Evolutionary conservation across 306 rosid species (phyloP).

Genomic region (Rosa rugosa): DNA sequence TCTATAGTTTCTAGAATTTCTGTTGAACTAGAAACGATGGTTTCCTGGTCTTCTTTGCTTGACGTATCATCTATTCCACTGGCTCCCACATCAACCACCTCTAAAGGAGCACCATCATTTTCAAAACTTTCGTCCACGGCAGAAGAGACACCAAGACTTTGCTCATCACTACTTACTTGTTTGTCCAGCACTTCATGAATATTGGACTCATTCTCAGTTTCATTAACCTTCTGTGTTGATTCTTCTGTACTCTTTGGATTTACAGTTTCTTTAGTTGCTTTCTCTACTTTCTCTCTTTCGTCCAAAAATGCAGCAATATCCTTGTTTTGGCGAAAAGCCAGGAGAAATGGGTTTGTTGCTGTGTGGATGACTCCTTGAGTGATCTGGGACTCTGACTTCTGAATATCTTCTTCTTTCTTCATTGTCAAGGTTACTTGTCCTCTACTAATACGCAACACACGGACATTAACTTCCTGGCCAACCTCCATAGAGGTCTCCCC

Average conservation of each 20-base stretch:
- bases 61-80: constrained; percentile 37
- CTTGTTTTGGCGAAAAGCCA: constrained; percentile 90
- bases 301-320: constrained; percentile 80
- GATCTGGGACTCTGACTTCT: constrained; percentile 35
- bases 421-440: constrained; percentile 90
- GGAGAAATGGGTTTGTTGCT: constrained; percentile 84
- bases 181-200: constrained; percentile 39
- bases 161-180: constrained; percentile 29
- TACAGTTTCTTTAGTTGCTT: constrained; percentile 35
- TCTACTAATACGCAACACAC: constrained; percentile 76
- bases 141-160: constrained; percentile 34
- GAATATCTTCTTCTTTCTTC: constrained; percentile 78
- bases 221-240: constrained; percentile 37
- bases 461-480: constrained; percentile 82
- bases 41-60: constrained; percentile 30
- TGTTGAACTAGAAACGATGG: constrained; percentile 27
- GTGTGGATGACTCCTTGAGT: constrained; percentile 52
- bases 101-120: constrained; percentile 33
- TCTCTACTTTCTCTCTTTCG: constrained; percentile 61
- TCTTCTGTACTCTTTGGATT: constrained; percentile 42
- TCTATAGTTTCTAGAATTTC: constrained; percentile 22
- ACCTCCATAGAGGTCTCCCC: constrained; percentile 69
- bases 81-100: constrained; percentile 35
- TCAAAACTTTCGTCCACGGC: constrained; percentile 31
- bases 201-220: constrained; percentile 36